phyloP scores from a whole-genome alignment of 108 stramenopile genomes.

The Craspedostauros australis region DNA sequence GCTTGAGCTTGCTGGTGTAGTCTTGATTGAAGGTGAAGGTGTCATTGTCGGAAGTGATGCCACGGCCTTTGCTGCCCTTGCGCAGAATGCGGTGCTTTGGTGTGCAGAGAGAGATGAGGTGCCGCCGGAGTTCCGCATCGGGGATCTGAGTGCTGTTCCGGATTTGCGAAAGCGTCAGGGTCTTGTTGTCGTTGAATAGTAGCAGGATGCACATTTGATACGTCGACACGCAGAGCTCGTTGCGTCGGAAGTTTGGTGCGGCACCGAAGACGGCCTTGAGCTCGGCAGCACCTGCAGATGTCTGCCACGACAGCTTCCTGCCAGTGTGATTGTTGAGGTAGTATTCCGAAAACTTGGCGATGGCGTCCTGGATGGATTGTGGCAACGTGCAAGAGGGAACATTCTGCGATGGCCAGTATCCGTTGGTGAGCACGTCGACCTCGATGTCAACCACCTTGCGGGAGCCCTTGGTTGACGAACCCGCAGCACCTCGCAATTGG shows the following conservation, averaged over 20 bases:
- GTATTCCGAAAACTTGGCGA: slow-evolving; percentile 79
- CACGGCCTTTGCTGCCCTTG: slow-evolving; percentile 91
- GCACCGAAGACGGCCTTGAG: slow-evolving; percentile 73
- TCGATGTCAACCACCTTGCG: slow-evolving; percentile 67
- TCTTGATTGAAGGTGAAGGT: slow-evolving; percentile 87
- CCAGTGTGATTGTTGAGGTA: slow-evolving; percentile 93
- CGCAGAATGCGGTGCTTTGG: slow-evolving; percentile 89
- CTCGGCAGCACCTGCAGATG: slow-evolving; percentile 89
- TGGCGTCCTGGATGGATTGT: slow-evolving; percentile 54
- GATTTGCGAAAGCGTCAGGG: slow-evolving; percentile 80
- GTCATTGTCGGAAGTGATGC: slow-evolving; percentile 83
- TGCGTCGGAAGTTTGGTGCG: slow-evolving; percentile 45
- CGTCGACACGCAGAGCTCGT: slow-evolving; percentile 92
- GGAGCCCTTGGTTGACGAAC: slow-evolving; percentile 13
- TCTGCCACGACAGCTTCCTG: slow-evolving; percentile 93
- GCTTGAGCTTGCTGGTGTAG: slow-evolving; percentile 83
- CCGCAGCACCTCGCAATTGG: slow-evolving; percentile 31
- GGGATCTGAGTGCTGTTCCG: slow-evolving; percentile 81
- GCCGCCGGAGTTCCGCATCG: slow-evolving; percentile 83
- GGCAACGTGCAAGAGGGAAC: slow-evolving; percentile 85
- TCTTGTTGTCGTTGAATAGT: slow-evolving; percentile 84
- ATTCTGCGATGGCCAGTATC: slow-evolving; percentile 94
- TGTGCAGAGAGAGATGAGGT: slow-evolving; percentile 94
- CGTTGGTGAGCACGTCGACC: slow-evolving; percentile 90
- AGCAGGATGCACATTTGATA: slow-evolving; percentile 98